Percentiles rank a stretch among this genome's conserved stretches.
phyloP scores from a whole-genome alignment of 176 grass and related monocot genomes.

The Paspalum notatum region DNA sequence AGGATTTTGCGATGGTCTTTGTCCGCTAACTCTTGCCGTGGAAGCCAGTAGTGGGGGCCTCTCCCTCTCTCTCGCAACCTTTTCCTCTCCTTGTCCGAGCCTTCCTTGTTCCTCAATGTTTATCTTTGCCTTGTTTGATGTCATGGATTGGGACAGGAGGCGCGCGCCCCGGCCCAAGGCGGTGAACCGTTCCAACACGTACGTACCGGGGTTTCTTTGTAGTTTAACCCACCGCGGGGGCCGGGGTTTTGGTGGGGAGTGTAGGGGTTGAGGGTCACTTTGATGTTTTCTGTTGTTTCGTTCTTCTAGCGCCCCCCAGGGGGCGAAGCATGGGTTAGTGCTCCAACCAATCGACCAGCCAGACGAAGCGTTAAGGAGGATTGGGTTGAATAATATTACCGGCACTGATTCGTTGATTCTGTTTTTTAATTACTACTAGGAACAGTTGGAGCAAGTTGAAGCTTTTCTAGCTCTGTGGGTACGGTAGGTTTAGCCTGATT shows the following conservation, averaged over 20 bases:
- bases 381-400: slow-evolving; percentile 27
- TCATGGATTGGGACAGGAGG: slow-evolving; percentile 60
- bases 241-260: slow-evolving; percentile 43
- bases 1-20: slow-evolving; percentile 73
- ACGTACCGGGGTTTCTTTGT: slow-evolving; percentile 6
- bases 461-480: slow-evolving; percentile 24
- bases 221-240: slow-evolving; percentile 39
- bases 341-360: slow-evolving; percentile 45
- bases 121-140: slow-evolving; percentile 51
- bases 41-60: slow-evolving; percentile 23
- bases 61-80: slow-evolving; percentile 21
- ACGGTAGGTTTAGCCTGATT: slow-evolving; percentile 45
- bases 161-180: slow-evolving; percentile 21
- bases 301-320: background rate
- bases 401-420: slow-evolving; percentile 42
- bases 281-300: slow-evolving; percentile 58
- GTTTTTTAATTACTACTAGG: slow-evolving; percentile 40
- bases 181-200: slow-evolving; percentile 64
- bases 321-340: slow-evolving; percentile 28
- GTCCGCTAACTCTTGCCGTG: slow-evolving; percentile 59
- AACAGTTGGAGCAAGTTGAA: slow-evolving; percentile 47
- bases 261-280: slow-evolving; percentile 46
- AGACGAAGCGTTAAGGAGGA: slow-evolving; percentile 52
- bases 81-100: slow-evolving; percentile 42
- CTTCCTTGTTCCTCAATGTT: slow-evolving; percentile 39